Evolutionary conservation across 2,329 filamentous ascomycete species (phyloP), one percentile per base, ranked within the genome.

Genomic region (Dactylellina leptospora): DNA sequence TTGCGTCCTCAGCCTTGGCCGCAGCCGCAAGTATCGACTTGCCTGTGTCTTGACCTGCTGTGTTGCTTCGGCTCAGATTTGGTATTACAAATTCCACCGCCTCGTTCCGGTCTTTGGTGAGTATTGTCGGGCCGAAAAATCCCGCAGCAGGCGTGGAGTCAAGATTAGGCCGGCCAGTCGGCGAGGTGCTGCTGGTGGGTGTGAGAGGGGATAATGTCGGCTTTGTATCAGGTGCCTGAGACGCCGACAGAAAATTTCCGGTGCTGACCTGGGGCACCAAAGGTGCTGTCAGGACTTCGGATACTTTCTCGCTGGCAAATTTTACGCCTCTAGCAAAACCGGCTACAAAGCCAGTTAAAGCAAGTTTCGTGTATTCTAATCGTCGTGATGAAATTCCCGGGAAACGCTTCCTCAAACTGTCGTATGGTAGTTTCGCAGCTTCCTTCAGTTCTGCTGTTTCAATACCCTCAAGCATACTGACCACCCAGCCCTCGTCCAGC

Each of bases 381-480:
- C 68, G 44, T 40, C 53, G 59, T 4, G 68, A 58, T 0, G 51
- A 48, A 9, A 72, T 59, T 8, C 28, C 18, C 1, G 68, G 68
- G 18, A 63, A 72, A 9, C 60, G 53, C 25, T n/a, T 20, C 33
- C 50, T 53, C 5, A 72, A n/a, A 1, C 45, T 59, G 3, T 64
- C 68, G 10, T 53, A 42, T 1, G 53, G 55, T 36, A 72, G 45
- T 27, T 64, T 63, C 6, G 68, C 36, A 22, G 54, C 53, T 13
- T 55, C 20, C 40, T 72, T 45, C 8, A 64, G 47, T 25, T 72
- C 59, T 25, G 30, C 45, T 3, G 59, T 40, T 10, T 59, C 33
- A 6, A 72, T 48, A 9, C 55, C 54, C 28, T 72, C 68, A 1
- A 72, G 54, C 11, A 72, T 64, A 22, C 60, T 42, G 1, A 64